Conservation (phyloP, 2,329 filamentous ascomycete species). For the Incumbomyces lentus region DNA sequence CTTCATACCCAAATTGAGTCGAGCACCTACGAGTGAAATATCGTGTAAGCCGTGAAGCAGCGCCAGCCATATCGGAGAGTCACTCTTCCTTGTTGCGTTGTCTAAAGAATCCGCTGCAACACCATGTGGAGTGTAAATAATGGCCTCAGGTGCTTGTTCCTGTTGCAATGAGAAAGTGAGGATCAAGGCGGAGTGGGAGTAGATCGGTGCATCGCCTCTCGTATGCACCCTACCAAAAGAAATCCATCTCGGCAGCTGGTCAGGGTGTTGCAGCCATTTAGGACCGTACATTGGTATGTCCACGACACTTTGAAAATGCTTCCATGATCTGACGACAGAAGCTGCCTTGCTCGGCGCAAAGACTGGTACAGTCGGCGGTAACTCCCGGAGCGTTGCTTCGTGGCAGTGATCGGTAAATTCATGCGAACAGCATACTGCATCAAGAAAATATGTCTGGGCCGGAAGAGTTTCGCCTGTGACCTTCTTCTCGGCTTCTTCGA, state of each 20-base stretch:
- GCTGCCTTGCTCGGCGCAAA: slow-evolving; percentile 52
- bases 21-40: slow-evolving; percentile 39
- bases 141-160: slow-evolving; percentile 33
- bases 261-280: slow-evolving; percentile 27
- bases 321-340: slow-evolving; percentile 46
- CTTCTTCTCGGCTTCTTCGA: slow-evolving; percentile 39
- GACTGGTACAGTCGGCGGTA: slow-evolving; percentile 45
- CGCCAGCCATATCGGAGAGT: slow-evolving; percentile 43
- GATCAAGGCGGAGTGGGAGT: slow-evolving; percentile 53
- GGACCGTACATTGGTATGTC: slow-evolving; percentile 38
- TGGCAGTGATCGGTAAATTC: slow-evolving; percentile 63
- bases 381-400: slow-evolving; percentile 47
- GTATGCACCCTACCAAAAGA: slow-evolving; percentile 49
- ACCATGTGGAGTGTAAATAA: slow-evolving; percentile 57
- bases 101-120: slow-evolving; percentile 40
- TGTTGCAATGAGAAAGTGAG: slow-evolving; percentile 39
- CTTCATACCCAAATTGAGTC: slow-evolving; percentile 52
- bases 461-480: background rate
- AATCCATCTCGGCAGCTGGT: slow-evolving; percentile 44
- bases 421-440: slow-evolving; percentile 51
- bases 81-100: slow-evolving; percentile 34
- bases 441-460: slow-evolving; percentile 31
- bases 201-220: slow-evolving; percentile 41
- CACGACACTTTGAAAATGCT: slow-evolving; percentile 48
- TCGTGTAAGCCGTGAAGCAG: slow-evolving; percentile 57